phyloP scores from a whole-genome alignment of 2,329 filamentous ascomycete species.

The Cladophialophora chaetospira region DNA sequence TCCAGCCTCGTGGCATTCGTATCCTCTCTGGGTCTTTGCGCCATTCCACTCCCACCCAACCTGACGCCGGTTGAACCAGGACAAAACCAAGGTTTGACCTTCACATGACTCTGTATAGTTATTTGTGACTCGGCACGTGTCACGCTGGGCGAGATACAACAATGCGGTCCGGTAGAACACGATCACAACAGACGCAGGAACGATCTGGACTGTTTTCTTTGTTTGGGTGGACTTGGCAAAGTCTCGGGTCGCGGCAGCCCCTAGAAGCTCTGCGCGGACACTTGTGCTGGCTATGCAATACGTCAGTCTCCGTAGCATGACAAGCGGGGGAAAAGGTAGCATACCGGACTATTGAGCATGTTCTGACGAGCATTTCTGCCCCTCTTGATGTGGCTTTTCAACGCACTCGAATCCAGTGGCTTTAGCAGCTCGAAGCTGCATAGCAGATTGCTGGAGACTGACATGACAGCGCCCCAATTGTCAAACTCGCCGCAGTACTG shows the following conservation, averaged over 20 bases:
- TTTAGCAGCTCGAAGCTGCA: conserved; percentile 98
- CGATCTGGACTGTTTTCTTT: background rate
- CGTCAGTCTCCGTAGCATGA: conserved; percentile 7
- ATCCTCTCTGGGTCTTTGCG: background rate
- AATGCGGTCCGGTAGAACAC: too few relatives aligned
- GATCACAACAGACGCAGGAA: conserved; percentile 1
- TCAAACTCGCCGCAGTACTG: conserved; percentile 99
- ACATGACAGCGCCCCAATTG: conserved; percentile 99
- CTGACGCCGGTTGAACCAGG: conserved; percentile 3
- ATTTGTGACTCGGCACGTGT: background rate
- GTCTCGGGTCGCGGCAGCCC: background rate
- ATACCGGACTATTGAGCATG: conserved; percentile 94
- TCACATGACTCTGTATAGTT: background rate
- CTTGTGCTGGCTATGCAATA: conserved; percentile 42
- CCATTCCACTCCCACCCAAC: background rate
- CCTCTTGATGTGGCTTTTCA: conserved; percentile 99
- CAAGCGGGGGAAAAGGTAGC: background rate
- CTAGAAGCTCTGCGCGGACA: conserved; percentile 50
- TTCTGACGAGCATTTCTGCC: conserved; percentile 90
- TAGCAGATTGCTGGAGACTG: conserved; percentile 85
- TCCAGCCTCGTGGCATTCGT: background rate
- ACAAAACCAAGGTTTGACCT: background rate
- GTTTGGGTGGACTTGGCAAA: background rate
- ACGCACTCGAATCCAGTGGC: conserved; percentile 88
- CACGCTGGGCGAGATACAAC: background rate